Conservation (phyloP, 2,329 filamentous ascomycete genomes). For the Trichoderma endophyticum region DNA sequence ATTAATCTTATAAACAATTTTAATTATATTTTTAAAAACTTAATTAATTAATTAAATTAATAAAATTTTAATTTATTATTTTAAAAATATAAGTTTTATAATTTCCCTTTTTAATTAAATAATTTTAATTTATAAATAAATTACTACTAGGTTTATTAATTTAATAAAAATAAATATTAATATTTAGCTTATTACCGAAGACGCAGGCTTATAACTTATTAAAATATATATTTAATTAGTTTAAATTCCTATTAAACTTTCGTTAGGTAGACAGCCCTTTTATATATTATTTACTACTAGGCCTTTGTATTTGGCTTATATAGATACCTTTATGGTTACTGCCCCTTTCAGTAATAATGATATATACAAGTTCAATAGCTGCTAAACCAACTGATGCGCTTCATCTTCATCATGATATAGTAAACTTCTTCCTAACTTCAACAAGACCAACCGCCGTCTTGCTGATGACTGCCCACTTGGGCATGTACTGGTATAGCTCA, state of each 20-base stretch:
- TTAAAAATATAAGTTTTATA: background rate
- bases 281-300: background rate
- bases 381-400: background rate
- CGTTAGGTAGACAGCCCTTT: background rate
- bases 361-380: background rate
- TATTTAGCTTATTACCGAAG: background rate
- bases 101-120: background rate
- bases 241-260: background rate
- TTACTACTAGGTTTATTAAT: background rate
- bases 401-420: background rate
- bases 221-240: background rate
- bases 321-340: background rate
- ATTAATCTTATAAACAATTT: background rate
- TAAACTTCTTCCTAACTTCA: conserved; percentile 70
- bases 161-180: background rate
- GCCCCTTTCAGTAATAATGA: background rate
- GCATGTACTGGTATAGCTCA: conserved; percentile 72
- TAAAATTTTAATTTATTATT: background rate
- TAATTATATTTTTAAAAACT: background rate
- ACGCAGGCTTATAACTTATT: background rate
- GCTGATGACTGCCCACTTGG: conserved; percentile 73
- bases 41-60: background rate
- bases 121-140: background rate
- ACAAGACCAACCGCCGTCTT: conserved; percentile 78
- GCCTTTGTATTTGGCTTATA: background rate